These are phyloP conservation scores for Raphidocelis subcapitata DNA, from an alignment of 139 green algal species.

Conservation along the genomic window DNA sequence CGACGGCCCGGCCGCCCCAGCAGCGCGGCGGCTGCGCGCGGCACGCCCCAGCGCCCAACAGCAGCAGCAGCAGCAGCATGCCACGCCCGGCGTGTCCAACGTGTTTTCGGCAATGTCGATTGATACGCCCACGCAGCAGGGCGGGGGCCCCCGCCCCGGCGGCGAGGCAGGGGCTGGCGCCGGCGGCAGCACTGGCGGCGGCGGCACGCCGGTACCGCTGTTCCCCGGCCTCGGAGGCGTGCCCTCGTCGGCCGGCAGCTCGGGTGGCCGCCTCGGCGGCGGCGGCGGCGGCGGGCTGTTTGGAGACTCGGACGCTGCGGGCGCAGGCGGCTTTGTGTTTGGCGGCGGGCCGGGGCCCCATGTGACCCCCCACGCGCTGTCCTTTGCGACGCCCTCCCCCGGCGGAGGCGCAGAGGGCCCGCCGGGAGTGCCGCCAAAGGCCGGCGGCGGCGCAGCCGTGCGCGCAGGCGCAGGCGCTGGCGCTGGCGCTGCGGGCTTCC, in stretches of 20 bases:
- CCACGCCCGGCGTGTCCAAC: background rate
- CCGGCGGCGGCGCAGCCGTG: background rate
- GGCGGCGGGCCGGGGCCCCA: background rate
- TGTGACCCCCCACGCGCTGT: constrained; percentile 18
- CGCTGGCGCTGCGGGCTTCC: no score
- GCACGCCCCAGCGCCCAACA: background rate
- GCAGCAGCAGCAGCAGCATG: constrained; percentile 7
- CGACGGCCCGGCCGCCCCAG: constrained; percentile 3
- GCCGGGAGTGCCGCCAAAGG: constrained; percentile 30
- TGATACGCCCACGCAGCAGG: no score
- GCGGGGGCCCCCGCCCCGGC: no score
- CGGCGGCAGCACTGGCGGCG: no score
- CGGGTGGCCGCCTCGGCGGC: no score
- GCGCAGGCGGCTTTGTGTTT: background rate
- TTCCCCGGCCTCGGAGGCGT: no score
- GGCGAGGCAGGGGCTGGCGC: no score
- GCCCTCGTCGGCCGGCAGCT: no score
- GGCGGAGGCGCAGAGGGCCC: constrained; percentile 14
- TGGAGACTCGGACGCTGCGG: background rate
- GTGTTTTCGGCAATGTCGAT: no score
- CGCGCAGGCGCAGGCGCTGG: no score
- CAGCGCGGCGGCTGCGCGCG: constrained; percentile 6
- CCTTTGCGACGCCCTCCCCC: constrained; percentile 40
- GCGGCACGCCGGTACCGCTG: no score
- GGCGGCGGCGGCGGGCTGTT: background rate